Evolutionary conservation across 192 early-diverging fungal genomes (phyloP).

Genomic region (Coemansia sp.): DNA sequence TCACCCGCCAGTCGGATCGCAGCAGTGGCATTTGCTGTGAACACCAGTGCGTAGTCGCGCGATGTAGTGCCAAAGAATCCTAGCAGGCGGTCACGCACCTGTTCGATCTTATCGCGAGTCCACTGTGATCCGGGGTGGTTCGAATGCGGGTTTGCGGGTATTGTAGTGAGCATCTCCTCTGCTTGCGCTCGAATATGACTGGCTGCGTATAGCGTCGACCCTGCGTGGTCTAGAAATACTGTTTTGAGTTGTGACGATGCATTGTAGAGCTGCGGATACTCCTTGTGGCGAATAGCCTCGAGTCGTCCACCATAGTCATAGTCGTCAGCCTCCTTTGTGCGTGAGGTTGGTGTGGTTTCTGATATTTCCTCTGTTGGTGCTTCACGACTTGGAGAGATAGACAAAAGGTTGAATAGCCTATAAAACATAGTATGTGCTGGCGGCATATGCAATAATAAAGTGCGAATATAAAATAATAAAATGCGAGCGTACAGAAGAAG

Average conservation of each 20-base stretch:
- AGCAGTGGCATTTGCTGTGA: constrained; percentile 79
- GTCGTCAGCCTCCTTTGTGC: constrained; percentile 20
- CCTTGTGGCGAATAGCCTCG: constrained; percentile 54
- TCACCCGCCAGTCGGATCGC: constrained; percentile 79
- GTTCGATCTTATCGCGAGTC: constrained; percentile 57
- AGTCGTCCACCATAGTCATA: constrained; percentile 48
- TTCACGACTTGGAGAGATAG: not conserved
- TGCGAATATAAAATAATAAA: not conserved
- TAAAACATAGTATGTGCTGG: not conserved
- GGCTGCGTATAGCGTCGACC: constrained; percentile 60
- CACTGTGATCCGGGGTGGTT: constrained; percentile 59
- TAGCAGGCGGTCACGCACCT: constrained; percentile 60
- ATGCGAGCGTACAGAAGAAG: not conserved
- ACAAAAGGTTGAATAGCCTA: not conserved
- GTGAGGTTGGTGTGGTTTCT: not conserved
- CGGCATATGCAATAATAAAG: not conserved
- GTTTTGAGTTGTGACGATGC: constrained; percentile 40
- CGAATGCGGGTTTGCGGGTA: constrained; percentile 73
- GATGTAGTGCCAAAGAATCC: constrained; percentile 62
- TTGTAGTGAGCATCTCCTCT: constrained; percentile 50
- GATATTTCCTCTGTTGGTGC: not conserved
- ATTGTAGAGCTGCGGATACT: constrained; percentile 61
- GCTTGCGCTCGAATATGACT: constrained; percentile 47
- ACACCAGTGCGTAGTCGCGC: constrained; percentile 68
- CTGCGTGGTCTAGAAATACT: constrained; percentile 68